phyloP scores from a whole-genome alignment of 768 basidiomycete species.

The Serpula lacrymans region DNA sequence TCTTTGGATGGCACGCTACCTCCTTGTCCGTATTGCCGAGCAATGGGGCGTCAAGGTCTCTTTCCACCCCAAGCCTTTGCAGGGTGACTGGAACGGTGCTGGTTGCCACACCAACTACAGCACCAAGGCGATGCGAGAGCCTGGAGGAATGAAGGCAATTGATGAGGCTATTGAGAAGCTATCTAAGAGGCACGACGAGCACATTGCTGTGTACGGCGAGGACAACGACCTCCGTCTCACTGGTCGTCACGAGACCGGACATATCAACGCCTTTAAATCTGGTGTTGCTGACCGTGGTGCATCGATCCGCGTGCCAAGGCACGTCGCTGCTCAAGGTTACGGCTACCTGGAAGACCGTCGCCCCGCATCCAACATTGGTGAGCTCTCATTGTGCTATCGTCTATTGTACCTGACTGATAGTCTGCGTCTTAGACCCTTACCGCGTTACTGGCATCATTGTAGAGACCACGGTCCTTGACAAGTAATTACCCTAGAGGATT shows the following conservation, averaged over 20 bases:
- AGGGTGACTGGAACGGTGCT: constrained; percentile 99
- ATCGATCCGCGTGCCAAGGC: constrained; percentile 92
- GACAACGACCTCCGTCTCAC: constrained; percentile 97
- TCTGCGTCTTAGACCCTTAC: constrained; percentile 70
- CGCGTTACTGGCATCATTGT: constrained; percentile 87
- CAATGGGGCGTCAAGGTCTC: constrained; percentile 98
- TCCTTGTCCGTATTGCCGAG: constrained; percentile 93
- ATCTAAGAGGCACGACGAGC: constrained; percentile 84
- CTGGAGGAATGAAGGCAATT: constrained; percentile 89
- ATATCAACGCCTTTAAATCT: constrained; percentile 86
- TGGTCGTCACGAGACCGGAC: constrained; percentile 96
- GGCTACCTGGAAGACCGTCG: constrained; percentile 97
- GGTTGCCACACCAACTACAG: constrained; percentile 99
- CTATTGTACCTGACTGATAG: constrained; percentile 4
- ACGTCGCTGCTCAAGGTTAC: constrained; percentile 88
- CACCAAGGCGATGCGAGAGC: constrained; percentile 91
- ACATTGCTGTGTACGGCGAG: constrained; percentile 97
- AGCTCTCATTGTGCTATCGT: constrained; percentile 21
- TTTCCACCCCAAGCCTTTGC: constrained; percentile 98
- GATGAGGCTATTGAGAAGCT: constrained; percentile 94
- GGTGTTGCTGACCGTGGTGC: constrained; percentile 98
- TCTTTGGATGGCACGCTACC: constrained; percentile 98
- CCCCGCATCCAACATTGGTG: constrained; percentile 97
- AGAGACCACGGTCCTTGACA: constrained; percentile 78
- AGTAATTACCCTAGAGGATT: constrained; percentile 33